A percentile compares a stretch with the other conserved stretches of the same genome.
Evolutionary conservation across 140 eudicot species (phyloP).

Genomic region (Flaveria floridana): DNA sequence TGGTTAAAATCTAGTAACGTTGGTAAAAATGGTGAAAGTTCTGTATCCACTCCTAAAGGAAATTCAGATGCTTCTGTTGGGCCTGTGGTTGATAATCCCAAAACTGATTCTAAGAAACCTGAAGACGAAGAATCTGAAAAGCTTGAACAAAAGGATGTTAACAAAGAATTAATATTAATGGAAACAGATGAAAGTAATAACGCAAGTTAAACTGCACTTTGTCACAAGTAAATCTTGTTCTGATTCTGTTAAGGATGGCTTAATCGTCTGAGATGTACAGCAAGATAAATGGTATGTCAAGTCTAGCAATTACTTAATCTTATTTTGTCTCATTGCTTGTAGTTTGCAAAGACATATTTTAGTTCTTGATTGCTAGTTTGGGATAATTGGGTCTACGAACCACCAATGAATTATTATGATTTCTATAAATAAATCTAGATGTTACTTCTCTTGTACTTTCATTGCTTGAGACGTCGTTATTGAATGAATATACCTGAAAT

Average conservation of each 20-base stretch:
- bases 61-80: slow-evolving; percentile 42
- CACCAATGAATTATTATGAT: slow-evolving; percentile 6
- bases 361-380: slow-evolving; percentile 24
- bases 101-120: slow-evolving; percentile 36
- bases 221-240: slow-evolving; percentile 28
- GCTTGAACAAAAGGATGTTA: slow-evolving; percentile 44
- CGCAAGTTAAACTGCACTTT: slow-evolving; percentile 34
- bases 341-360: slow-evolving; percentile 39
- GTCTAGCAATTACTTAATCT: slow-evolving; percentile 41
- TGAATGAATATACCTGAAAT: slow-evolving; percentile 19
- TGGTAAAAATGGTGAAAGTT: slow-evolving; percentile 48
- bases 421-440: slow-evolving; percentile 10
- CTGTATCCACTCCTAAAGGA: slow-evolving; percentile 41
- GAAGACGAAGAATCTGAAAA: slow-evolving; percentile 48
- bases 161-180: slow-evolving; percentile 28
- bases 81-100: slow-evolving; percentile 36
- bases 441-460: slow-evolving; percentile 20
- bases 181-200: slow-evolving; percentile 46
- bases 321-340: slow-evolving; percentile 24
- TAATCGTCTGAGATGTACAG: slow-evolving; percentile 53
- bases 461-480: slow-evolving; percentile 23
- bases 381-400: slow-evolving; percentile 22
- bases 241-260: slow-evolving; percentile 35
- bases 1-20: slow-evolving; percentile 59
- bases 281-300: slow-evolving; percentile 52